Evolutionary conservation across 768 basidiomycete species (phyloP), one percentile per base, ranked within the genome.

Genomic region (Hypholoma sublateritium): DNA sequence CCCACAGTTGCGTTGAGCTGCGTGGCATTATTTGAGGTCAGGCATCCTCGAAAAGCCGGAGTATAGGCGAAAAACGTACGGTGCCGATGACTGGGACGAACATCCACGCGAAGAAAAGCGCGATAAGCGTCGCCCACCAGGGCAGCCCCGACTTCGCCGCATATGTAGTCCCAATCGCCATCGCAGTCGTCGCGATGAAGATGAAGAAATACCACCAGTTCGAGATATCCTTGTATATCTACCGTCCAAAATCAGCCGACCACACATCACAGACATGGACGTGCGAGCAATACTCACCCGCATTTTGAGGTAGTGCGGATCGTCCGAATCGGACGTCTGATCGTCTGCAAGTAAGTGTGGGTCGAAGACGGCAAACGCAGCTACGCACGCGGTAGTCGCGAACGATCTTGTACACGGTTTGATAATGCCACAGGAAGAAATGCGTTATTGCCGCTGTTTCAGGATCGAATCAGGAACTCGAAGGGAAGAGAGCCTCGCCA

Each of bases 291-390:
- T 5, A 6, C n/a, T 32, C 3, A 67, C 67, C 69, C 77, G 74
- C 84, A 86, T 85, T 64, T 83, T 78, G 16, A 69, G 68, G 28
- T 80, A 77, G 65, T 86, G 85, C 28, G 81, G 78, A 57, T 86
- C 84, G 22, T 77, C 70, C 41, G 47, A 70, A 35, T 75, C 73
- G 6, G 32, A 14, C 4, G 42, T 44, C 53, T 53, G 2, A 7
- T 45, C 5, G 4, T 41, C 14, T 41, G 6, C 17, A 14, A 42
- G 22, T 12, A 17, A 34, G n/a, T 43, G n/a, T 12, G n/a, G 6
- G 6, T 9, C 5, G 25, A 1, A 3, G 22, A 35, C 0, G 3
- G 17, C 16, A 35, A 35, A 28, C 9, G 32, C 37, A 12, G 6
- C 3, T 32, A n/a, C 71, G 72, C 2, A 67, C 65, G 62, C 79